These are phyloP conservation scores for Talaromyces thailandensis DNA, from an alignment of 495 filamentous ascomycete genomes.

Conservation along the genomic window DNA sequence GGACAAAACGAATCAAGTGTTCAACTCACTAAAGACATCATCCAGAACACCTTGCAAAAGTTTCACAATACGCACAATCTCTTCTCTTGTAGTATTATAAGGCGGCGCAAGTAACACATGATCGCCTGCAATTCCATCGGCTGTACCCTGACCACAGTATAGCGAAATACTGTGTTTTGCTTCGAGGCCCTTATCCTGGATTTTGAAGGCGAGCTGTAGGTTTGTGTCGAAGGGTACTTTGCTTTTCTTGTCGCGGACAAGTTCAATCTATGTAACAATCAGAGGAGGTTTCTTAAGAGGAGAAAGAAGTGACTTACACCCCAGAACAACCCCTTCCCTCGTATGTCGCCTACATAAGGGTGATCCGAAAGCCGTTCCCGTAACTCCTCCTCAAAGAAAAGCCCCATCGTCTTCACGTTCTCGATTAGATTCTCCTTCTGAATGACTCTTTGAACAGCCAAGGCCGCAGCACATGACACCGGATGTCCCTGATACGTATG, in stretches of 20 bases:
- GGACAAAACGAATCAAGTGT: background rate
- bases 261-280: constrained; percentile 38
- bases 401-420: constrained; percentile 44
- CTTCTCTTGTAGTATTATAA: constrained; percentile 55
- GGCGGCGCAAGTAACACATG: constrained; percentile 69
- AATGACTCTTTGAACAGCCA: constrained; percentile 46
- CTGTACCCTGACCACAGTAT: constrained; percentile 61
- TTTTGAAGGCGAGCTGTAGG: constrained; percentile 25
- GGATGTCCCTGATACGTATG: constrained; percentile 56
- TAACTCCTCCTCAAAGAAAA: constrained; percentile 36
- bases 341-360: constrained; percentile 52
- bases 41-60: constrained; percentile 25
- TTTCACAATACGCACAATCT: constrained; percentile 52
- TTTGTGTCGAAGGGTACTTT: constrained; percentile 44
- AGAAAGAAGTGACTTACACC: constrained; percentile 27
- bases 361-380: constrained; percentile 31
- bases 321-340: constrained; percentile 49
- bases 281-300: background rate
- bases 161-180: constrained; percentile 51
- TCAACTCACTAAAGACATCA: constrained; percentile 19
- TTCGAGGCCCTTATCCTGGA: constrained; percentile 45
- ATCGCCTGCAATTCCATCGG: constrained; percentile 61
- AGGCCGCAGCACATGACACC: constrained; percentile 45
- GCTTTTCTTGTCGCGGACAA: constrained; percentile 45
- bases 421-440: constrained; percentile 37